phyloP scores from a whole-genome alignment of 371 early-diverging fungal species.

The Coemansia sp. region DNA sequence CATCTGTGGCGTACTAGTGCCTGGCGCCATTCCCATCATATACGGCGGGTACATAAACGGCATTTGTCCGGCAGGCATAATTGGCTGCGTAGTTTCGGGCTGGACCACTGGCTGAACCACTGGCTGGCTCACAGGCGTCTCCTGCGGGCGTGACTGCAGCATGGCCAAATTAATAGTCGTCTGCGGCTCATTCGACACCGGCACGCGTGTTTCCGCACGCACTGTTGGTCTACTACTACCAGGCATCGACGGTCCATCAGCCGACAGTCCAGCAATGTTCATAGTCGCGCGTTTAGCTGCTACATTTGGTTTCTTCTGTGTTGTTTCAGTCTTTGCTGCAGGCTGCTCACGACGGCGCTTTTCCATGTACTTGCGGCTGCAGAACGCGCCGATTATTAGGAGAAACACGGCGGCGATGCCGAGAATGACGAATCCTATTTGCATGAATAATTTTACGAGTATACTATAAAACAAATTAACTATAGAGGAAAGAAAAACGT shows the following conservation, averaged over 20 bases:
- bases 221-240: not conserved
- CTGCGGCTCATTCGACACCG: not conserved
- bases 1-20: not conserved
- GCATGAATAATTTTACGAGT: not conserved
- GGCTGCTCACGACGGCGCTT: not conserved
- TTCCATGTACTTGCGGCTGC: not conserved
- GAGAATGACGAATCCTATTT: conserved; percentile 5
- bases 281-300: not conserved
- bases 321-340: not conserved
- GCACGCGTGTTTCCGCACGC: not conserved
- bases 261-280: not conserved
- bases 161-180: not conserved
- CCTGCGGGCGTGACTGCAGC: not conserved
- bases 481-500: not conserved
- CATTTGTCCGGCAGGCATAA: not conserved
- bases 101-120: too few relatives aligned
- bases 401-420: conserved; percentile 3
- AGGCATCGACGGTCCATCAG: not conserved
- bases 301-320: too few relatives aligned
- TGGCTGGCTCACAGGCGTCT: too few relatives aligned
- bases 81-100: too few relatives aligned
- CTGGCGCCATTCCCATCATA: not conserved
- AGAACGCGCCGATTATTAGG: not conserved
- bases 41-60: not conserved
- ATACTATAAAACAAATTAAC: not conserved